phyloP scores from a whole-genome alignment of 1,284 basidiomycete genomes.

The Meira miltonrushii region DNA sequence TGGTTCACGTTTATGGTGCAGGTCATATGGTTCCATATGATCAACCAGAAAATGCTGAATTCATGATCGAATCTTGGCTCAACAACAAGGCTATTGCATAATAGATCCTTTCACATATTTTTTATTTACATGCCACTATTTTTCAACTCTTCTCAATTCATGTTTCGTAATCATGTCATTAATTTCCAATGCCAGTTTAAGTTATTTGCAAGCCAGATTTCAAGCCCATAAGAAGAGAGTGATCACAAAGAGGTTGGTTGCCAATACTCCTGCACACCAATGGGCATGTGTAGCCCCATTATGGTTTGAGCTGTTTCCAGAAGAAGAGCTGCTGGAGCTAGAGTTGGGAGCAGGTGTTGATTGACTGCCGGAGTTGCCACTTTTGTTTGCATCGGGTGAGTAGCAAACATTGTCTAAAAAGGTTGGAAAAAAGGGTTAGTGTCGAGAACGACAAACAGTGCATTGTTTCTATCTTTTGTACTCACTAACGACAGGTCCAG shows the following conservation, averaged over 20 bases:
- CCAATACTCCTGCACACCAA: no score
- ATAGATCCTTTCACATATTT: not conserved
- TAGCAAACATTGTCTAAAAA: no score
- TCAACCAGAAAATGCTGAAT: slow-evolving; percentile 69
- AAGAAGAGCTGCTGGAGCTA: no score
- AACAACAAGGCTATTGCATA: slow-evolving; percentile 55
- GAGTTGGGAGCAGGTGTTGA: no score
- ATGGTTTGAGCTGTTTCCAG: no score
- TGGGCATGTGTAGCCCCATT: no score
- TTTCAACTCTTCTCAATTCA: not conserved
- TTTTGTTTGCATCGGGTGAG: no score
- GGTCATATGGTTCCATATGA: slow-evolving; percentile 62
- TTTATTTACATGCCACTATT: not conserved
- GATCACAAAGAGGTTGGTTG: not conserved
- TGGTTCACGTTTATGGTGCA: slow-evolving; percentile 30
- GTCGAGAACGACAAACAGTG: no score
- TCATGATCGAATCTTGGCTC: slow-evolving; percentile 61
- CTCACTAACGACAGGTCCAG: no score
- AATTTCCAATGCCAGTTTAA: not conserved
- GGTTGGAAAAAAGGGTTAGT: no score
- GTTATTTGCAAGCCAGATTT: not conserved
- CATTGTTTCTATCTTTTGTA: no score
- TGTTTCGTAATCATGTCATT: not conserved
- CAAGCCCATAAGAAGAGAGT: not conserved
- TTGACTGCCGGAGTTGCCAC: no score